Evolutionary conservation across 345 rosid genomes (phyloP).

Genomic region (Brassica juncea): DNA sequence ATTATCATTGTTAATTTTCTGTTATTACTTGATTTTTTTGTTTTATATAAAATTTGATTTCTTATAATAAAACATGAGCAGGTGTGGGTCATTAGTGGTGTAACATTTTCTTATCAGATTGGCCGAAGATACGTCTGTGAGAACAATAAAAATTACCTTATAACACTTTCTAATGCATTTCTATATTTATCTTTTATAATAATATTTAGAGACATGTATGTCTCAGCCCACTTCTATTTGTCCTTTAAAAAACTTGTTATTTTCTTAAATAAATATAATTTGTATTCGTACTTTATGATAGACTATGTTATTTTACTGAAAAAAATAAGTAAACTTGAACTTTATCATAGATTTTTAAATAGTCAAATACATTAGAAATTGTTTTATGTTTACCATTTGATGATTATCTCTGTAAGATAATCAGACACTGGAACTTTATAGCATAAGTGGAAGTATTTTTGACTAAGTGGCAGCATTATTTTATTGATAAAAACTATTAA

Average conservation of each 20-base stretch:
- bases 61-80: not conserved
- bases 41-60: not conserved
- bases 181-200: too few relatives aligned
- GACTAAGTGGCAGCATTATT: not conserved
- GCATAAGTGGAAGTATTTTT: not conserved
- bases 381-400: not conserved
- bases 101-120: too few relatives aligned
- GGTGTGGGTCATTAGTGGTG: not conserved
- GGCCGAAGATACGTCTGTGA: too few relatives aligned
- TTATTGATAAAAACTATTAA: not conserved
- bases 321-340: not conserved
- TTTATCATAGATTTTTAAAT: not conserved
- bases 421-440: not conserved
- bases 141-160: too few relatives aligned
- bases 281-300: not conserved
- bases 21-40: not conserved
- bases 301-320: not conserved
- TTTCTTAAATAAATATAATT: not conserved
- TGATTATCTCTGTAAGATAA: not conserved
- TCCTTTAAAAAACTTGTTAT: not conserved
- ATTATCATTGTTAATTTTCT: not conserved
- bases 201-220: not conserved
- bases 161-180: too few relatives aligned
- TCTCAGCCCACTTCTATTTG: not conserved
- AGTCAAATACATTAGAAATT: not conserved